Conservation (phyloP, 2,329 filamentous ascomycete species). For the Fusarium pseudograminearum region DNA sequence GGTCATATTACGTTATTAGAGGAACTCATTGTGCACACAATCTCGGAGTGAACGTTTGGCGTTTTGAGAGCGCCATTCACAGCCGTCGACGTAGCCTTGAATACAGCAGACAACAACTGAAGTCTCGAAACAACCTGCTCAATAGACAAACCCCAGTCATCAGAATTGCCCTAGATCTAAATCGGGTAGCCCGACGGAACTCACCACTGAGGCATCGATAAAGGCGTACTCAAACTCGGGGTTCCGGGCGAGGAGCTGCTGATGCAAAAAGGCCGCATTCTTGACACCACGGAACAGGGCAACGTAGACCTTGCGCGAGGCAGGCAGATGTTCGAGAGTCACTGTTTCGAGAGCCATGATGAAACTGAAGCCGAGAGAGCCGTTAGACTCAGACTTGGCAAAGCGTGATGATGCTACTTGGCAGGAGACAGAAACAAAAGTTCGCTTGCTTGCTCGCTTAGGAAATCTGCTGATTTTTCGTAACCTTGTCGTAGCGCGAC, state of each 20-base stretch:
- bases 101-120: conserved; percentile 81
- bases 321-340: conserved; percentile 79
- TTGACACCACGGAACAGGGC: conserved; percentile 80
- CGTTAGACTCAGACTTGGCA: conserved; percentile 9
- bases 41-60: conserved; percentile 89
- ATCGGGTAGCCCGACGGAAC: conserved; percentile 47
- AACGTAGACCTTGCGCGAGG: conserved; percentile 74
- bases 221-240: conserved; percentile 92
- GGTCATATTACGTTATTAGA: conserved; percentile 77
- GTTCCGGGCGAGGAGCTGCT: conserved; percentile 88
- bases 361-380: conserved; percentile 16
- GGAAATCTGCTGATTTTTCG: conserved; percentile 12
- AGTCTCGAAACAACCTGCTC: conserved; percentile 74
- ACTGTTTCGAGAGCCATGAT: conserved; percentile 73
- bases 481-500: conserved; percentile 20
- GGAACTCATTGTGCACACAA: conserved; percentile 81
- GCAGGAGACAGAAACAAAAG: conserved; percentile 13
- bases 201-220: conserved; percentile 84
- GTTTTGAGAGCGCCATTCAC: conserved; percentile 75
- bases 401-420: background rate
- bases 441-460: background rate
- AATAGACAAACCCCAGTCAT: conserved; percentile 14
- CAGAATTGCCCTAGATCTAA: conserved; percentile 5
- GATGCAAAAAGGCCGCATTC: conserved; percentile 82
- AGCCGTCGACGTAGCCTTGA: conserved; percentile 78